Base-by-base conservation (phyloP, 768 basidiomycete genomes). In the Pisolithus microcarpus region DNA sequence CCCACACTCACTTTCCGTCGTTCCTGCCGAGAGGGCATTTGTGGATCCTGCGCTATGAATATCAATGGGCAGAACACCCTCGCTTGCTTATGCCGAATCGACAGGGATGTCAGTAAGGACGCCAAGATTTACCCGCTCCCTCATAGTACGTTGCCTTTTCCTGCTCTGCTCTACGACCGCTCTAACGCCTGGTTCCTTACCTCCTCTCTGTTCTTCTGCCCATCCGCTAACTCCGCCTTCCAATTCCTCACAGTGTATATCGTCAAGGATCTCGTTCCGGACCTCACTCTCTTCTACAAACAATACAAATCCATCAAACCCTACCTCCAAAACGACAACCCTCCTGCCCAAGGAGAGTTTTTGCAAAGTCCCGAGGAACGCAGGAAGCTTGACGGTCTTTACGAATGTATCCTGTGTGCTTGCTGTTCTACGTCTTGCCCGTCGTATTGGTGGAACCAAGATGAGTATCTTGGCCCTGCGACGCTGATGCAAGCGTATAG, bases 291-390 rank as follows among this genome's bases (percentile, higher is more conserved):
- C 56, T 94, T 94, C 80, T 94, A 93, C 84, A 97, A 98, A 70
- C 96, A 99, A 68, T 98, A 99, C 87, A 98, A 98, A 73, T 94
- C 93, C 16, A 95, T 99, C 69, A 85, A 99, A 68, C 95, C 95
- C 5, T 98, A 84, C 76, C 79, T 97, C 36, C 85, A 95, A 76
- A 93, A 92, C 70, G 87, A 92, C 68, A 91, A 88, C 68, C 86
- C 86, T 0, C 93, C 93, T 2, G 88, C 76, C 56, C 71, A 82
- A 54, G 81, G 82, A 53, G 95, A 99, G 71, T 85, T 82, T 77
- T 74, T 95, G 49, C 96, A 98, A 71, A 87, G 90, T 10, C 81
- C 71, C 23, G 94, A 91, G 60, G 92, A 99, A 65, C 82, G 95
- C 63, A 83, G 82, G 77, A 98, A 97, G 71, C 84, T 99, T 16